Percentiles rank a stretch among this genome's conserved stretches.
These are phyloP conservation scores for Cyphellophora attinorum DNA, from an alignment of 2,329 filamentous ascomycete genomes.

Conservation along the genomic window DNA sequence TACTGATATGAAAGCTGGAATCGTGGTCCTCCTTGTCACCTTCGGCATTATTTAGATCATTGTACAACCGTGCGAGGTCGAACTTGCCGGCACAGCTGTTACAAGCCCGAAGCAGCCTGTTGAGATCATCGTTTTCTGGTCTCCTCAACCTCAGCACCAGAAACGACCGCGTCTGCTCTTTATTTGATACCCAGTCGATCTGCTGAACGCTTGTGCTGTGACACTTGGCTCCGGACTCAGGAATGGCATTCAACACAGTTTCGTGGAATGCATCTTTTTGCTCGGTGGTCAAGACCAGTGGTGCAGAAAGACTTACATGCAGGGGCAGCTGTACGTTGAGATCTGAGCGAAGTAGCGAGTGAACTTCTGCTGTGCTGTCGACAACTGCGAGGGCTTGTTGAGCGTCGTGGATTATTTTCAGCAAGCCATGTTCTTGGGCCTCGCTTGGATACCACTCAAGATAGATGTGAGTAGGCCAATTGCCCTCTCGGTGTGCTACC, in stretches of 20 bases:
- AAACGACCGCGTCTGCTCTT: slow-evolving; percentile 66
- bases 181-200: slow-evolving; percentile 58
- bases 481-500: slow-evolving; percentile 74
- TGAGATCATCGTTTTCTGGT: slow-evolving; percentile 45
- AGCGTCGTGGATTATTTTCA: neutral
- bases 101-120: slow-evolving; percentile 53
- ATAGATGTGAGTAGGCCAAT: slow-evolving; percentile 90
- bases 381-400: neutral
- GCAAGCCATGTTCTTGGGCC: neutral
- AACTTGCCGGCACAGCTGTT: slow-evolving; percentile 54
- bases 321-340: slow-evolving; percentile 69
- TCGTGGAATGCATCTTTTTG: slow-evolving; percentile 60
- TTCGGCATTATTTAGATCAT: slow-evolving; percentile 16
- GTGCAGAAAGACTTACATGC: slow-evolving; percentile 82
- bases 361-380: slow-evolving; percentile 4
- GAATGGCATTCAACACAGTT: slow-evolving; percentile 38
- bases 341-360: slow-evolving; percentile 66
- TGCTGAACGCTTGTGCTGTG: slow-evolving; percentile 37
- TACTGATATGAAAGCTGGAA: slow-evolving; percentile 71
- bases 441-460: slow-evolving; percentile 52
- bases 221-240: slow-evolving; percentile 26
- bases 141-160: slow-evolving; percentile 59
- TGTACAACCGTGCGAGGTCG: slow-evolving; percentile 64
- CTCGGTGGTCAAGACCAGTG: slow-evolving; percentile 64
- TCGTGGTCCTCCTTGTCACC: slow-evolving; percentile 30